A percentile compares a stretch with the other conserved stretches of the same genome.
These are phyloP conservation scores for Fraxinus platypoda DNA, from an alignment of 305 asterid genomes.

Conservation along the genomic window DNA sequence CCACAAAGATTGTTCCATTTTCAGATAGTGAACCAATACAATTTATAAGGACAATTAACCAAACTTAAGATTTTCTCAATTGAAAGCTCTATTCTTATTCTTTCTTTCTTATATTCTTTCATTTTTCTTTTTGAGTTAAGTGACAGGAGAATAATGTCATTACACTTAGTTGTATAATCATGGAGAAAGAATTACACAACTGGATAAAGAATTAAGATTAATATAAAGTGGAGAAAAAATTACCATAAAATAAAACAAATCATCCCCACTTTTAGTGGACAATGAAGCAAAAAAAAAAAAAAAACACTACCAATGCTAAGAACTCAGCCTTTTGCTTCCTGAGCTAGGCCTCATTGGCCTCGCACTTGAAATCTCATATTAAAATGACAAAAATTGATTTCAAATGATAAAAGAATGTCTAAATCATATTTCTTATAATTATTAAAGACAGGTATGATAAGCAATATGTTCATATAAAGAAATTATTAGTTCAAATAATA, in stretches of 20 bases:
- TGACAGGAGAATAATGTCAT: not conserved
- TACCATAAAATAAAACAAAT: not conserved
- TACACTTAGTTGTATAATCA: not conserved
- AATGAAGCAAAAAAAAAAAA: not conserved
- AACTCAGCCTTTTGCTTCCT: not conserved
- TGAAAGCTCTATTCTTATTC: not conserved
- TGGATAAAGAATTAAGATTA: not conserved
- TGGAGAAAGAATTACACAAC: not conserved
- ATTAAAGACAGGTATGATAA: not conserved
- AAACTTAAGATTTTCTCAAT: not conserved
- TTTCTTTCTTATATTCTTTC: not conserved
- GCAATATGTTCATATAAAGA: constrained; percentile 8
- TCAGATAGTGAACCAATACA: not conserved
- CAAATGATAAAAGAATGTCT: constrained; percentile 1
- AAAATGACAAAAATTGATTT: constrained; percentile 3
- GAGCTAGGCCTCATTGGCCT: not conserved
- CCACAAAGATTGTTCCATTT: not conserved
- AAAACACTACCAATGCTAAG: not conserved
- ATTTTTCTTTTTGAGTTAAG: not conserved
- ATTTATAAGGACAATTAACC: not conserved
- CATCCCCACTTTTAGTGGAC: not conserved
- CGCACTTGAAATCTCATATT: not conserved
- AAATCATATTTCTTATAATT: constrained; percentile 1
- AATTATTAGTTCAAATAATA: not conserved
- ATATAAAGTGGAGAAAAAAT: not conserved